These are phyloP conservation scores for Saccharomycopsis lassenensis DNA, from an alignment of 805 yeast genomes.

Conservation along the genomic window DNA sequence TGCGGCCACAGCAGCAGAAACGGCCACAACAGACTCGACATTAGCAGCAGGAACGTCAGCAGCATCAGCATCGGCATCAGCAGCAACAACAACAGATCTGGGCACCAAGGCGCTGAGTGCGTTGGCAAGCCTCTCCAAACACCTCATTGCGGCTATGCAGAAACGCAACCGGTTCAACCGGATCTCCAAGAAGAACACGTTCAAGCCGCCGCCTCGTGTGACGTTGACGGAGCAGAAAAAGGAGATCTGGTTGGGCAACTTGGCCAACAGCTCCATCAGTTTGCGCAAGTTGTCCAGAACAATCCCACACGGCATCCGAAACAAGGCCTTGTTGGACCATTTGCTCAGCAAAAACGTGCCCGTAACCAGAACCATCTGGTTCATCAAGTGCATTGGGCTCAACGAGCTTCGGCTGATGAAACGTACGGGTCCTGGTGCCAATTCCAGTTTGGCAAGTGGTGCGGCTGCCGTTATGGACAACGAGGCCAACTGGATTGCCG, in stretches of 20 bases:
- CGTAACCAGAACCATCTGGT: slow-evolving; percentile 77
- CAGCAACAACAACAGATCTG: background rate
- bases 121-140: slow-evolving; percentile 37
- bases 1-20: too few relatives aligned
- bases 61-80: background rate
- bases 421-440: slow-evolving; percentile 41
- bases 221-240: slow-evolving; percentile 80
- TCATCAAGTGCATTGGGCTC: slow-evolving; percentile 76
- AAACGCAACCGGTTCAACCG: slow-evolving; percentile 35
- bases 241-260: slow-evolving; percentile 76
- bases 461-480: slow-evolving; percentile 19
- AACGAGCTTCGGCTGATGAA: slow-evolving; percentile 57
- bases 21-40: too few relatives aligned
- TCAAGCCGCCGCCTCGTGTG: slow-evolving; percentile 79
- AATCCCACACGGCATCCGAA: slow-evolving; percentile 84
- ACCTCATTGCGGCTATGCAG: slow-evolving; percentile 38
- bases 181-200: slow-evolving; percentile 40
- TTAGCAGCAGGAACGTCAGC: background rate
- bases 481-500: slow-evolving; percentile 62
- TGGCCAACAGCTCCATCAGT: slow-evolving; percentile 59
- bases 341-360: slow-evolving; percentile 63
- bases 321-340: slow-evolving; percentile 61
- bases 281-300: slow-evolving; percentile 60
- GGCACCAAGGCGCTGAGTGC: too few relatives aligned
- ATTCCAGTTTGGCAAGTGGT: too few relatives aligned